Evolutionary conservation across 2,329 filamentous ascomycete genomes (phyloP).

Genomic region (Sclerotinia borealis): DNA sequence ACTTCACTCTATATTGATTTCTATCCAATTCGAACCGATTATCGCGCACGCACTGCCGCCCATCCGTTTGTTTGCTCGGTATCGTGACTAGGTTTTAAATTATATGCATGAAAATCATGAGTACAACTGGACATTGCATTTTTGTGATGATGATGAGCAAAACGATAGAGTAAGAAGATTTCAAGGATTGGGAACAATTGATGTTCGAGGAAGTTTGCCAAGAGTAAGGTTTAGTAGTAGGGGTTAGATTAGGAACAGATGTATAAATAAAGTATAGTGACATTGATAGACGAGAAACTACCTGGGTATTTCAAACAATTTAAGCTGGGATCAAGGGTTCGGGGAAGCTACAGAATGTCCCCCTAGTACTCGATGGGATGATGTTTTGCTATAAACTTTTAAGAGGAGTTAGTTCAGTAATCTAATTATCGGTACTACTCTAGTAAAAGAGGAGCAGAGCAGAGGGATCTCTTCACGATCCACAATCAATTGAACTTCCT

Average conservation of each 20-base stretch:
- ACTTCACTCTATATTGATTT: not conserved
- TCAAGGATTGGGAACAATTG: not conserved
- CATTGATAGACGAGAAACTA: not conserved
- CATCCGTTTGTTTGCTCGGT: conserved; percentile 1
- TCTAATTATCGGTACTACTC: too few species aligned
- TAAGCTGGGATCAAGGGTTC: not conserved
- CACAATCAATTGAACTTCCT: not conserved
- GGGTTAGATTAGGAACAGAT: not conserved
- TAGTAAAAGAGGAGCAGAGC: too few species aligned
- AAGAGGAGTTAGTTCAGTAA: not conserved
- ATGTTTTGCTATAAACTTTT: too few species aligned
- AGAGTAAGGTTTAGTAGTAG: not conserved
- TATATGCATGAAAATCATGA: not conserved
- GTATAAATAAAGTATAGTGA: not conserved
- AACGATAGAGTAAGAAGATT: not conserved
- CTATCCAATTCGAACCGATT: not conserved
- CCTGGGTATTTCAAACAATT: not conserved
- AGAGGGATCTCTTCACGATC: not conserved
- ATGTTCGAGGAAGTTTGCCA: not conserved
- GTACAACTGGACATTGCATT: not conserved
- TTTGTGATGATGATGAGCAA: not conserved
- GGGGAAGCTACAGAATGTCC: not conserved
- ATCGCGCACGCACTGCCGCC: not conserved
- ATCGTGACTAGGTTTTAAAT: not conserved
- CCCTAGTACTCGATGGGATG: not conserved